These are phyloP conservation scores for Colletotrichum filicis DNA, from an alignment of 2,329 filamentous ascomycete species.

Conservation along the genomic window DNA sequence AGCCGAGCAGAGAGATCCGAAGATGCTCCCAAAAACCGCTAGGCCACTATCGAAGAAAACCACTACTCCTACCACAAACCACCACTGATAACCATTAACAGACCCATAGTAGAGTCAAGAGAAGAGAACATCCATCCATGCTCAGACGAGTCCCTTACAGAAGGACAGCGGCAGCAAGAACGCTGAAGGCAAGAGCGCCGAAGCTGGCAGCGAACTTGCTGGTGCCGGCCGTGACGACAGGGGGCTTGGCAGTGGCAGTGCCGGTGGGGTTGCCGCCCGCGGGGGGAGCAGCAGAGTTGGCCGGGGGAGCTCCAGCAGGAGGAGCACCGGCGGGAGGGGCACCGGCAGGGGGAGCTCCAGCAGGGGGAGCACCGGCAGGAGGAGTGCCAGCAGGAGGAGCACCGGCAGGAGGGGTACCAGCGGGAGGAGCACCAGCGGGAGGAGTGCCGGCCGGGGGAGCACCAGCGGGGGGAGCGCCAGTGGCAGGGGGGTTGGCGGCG, in stretches of 20 bases:
- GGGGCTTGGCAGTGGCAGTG: not conserved
- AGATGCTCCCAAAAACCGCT: constrained; percentile 14
- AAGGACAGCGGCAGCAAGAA: constrained; percentile 27
- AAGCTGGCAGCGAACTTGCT: constrained; percentile 34
- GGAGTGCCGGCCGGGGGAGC: not conserved
- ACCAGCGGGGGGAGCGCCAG: no score
- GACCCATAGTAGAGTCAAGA: not conserved
- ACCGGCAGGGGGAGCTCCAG: not conserved
- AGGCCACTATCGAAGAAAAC: constrained; percentile 29
- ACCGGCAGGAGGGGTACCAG: no score
- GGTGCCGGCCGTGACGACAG: constrained; percentile 21
- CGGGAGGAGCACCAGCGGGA: not conserved
- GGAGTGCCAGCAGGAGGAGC: not conserved
- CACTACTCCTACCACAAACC: constrained; percentile 19
- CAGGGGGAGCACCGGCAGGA: not conserved
- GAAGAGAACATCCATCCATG: constrained; percentile 15
- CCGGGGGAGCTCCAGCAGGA: not conserved
- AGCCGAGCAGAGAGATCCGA: constrained; percentile 12
- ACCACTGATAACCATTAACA: constrained; percentile 18
- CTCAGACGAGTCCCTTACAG: constrained; percentile 18
- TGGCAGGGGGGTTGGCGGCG: not conserved
- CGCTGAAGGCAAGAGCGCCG: constrained; percentile 33
- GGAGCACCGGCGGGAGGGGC: not conserved
- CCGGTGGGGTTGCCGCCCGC: not conserved
- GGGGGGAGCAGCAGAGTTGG: not conserved